A percentile compares a stretch with the other conserved stretches of the same genome.
Evolutionary conservation across 768 basidiomycete species (phyloP).

Genomic region (Boletus subparvulus): DNA sequence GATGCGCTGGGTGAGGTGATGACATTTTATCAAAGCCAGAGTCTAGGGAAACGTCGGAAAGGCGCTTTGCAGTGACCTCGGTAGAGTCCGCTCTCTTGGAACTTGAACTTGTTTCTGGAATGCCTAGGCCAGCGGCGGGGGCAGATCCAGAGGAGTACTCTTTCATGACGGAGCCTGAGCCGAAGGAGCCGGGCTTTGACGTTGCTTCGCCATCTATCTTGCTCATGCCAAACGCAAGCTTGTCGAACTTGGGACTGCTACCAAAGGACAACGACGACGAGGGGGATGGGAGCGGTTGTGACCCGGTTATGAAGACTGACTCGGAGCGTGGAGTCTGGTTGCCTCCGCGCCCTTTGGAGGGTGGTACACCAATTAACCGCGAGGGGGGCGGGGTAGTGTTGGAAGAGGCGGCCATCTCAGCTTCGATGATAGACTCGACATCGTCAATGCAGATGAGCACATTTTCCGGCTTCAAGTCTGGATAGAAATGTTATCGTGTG

Average conservation of each 20-base stretch:
- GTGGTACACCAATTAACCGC: constrained; percentile 89
- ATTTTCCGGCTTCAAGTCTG: constrained; percentile 97
- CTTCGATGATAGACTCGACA: constrained; percentile 87
- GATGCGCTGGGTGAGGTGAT: constrained; percentile 35
- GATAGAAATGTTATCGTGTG: constrained; percentile 10
- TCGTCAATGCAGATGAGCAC: constrained; percentile 97
- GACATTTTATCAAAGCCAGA: constrained; percentile 40
- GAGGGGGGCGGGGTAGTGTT: constrained; percentile 40
- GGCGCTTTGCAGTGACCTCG: constrained; percentile 49
- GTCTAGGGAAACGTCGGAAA: constrained; percentile 49
- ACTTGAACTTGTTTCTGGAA: constrained; percentile 11
- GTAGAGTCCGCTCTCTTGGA: constrained; percentile 36
- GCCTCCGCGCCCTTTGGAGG: constrained; percentile 88
- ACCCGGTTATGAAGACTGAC: constrained; percentile 82
- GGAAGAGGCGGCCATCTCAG: constrained; percentile 61
- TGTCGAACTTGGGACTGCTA: constrained; percentile 75
- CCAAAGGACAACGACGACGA: constrained; percentile 71
- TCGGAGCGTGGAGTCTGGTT: constrained; percentile 93
- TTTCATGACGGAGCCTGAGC: constrained; percentile 25
- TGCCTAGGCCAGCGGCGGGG: constrained; percentile 5
- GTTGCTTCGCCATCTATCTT: constrained; percentile 63
- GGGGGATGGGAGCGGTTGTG: constrained; percentile 89
- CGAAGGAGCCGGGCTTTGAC: constrained; percentile 36
- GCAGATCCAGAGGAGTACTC: constrained; percentile 22
- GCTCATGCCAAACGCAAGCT: constrained; percentile 90